These are phyloP conservation scores for Agapanthus africanus DNA, from an alignment of 106 monocot genomes.

Conservation along the genomic window DNA sequence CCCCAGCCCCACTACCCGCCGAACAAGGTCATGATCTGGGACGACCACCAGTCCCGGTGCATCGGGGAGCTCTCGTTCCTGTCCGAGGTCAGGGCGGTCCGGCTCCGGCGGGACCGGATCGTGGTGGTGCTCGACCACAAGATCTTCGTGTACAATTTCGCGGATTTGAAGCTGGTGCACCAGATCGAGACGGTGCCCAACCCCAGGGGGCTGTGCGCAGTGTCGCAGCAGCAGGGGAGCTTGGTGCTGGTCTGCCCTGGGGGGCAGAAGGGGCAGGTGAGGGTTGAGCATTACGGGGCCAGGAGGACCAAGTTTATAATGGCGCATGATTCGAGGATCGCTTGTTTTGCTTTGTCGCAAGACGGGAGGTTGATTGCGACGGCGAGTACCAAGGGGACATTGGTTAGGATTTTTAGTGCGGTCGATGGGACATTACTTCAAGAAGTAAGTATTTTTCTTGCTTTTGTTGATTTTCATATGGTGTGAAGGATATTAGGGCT, in stretches of 20 bases:
- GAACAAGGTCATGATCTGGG: slow-evolving; percentile 99
- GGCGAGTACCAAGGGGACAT: slow-evolving; percentile 80
- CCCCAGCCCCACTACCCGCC: slow-evolving; percentile 64
- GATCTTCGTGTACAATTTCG: slow-evolving; percentile 90
- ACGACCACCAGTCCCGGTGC: slow-evolving; percentile 96
- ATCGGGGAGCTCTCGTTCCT: slow-evolving; percentile 98
- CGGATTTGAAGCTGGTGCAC: slow-evolving; percentile 85
- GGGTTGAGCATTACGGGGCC: slow-evolving; percentile 85
- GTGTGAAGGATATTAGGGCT: too few relatives aligned
- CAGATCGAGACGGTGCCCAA: slow-evolving; percentile 96
- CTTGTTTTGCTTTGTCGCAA: slow-evolving; percentile 69
- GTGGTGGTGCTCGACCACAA: slow-evolving; percentile 88
- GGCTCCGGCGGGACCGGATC: slow-evolving; percentile 83
- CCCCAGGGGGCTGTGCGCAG: slow-evolving; percentile 80
- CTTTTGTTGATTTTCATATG: background rate
- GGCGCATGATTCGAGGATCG: slow-evolving; percentile 84
- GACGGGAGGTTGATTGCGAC: slow-evolving; percentile 77
- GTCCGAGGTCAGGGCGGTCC: slow-evolving; percentile 80
- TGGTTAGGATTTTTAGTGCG: slow-evolving; percentile 67
- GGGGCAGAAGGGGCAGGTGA: slow-evolving; percentile 90
- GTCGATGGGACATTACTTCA: slow-evolving; percentile 66
- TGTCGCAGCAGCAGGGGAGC: slow-evolving; percentile 81
- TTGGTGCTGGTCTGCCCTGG: slow-evolving; percentile 98
- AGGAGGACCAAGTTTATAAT: slow-evolving; percentile 78
- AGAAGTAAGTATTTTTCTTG: slow-evolving; percentile 36